Percentiles rank a stretch among this genome's conserved stretches.
Evolutionary conservation across 176 grass and related monocot species (phyloP).

Genomic region (Triticum monococcum): DNA sequence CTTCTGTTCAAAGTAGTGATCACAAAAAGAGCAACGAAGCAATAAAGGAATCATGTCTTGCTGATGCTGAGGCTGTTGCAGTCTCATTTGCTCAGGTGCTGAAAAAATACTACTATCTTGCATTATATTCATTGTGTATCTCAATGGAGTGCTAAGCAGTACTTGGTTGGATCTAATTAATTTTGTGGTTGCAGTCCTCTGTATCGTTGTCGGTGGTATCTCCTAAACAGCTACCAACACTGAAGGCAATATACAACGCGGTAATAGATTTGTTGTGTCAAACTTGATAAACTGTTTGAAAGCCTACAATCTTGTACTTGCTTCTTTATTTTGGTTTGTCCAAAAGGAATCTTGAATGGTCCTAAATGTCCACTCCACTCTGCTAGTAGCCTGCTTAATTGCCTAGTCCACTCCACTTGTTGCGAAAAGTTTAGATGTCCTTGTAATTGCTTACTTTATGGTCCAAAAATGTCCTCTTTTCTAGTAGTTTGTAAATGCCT

Average conservation of each 20-base stretch:
- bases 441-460: conserved; percentile 2
- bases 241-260: conserved; percentile 89
- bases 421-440: neutral
- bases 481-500: neutral
- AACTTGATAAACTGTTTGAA: conserved; percentile 24
- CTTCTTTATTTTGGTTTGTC: neutral
- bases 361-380: neutral
- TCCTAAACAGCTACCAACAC: conserved; percentile 85
- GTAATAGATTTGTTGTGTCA: conserved; percentile 42
- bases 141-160: neutral
- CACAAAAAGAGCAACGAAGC: conserved; percentile 62
- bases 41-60: conserved; percentile 50
- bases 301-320: neutral
- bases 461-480: neutral
- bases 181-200: conserved; percentile 65
- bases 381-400: neutral
- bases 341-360: neutral
- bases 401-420: conserved; percentile 6
- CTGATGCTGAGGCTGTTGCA: conserved; percentile 82
- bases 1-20: conserved; percentile 51
- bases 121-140: conserved; percentile 27
- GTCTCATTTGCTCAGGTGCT: conserved; percentile 83
- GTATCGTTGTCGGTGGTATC: conserved; percentile 87
- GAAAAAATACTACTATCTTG: conserved; percentile 16
- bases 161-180: conserved; percentile 19